A percentile compares a stretch with the other conserved stretches of the same genome.
These are phyloP conservation scores for Solanum pinnatisectum DNA, from an alignment of 257 asterid species.

Conservation along the genomic window DNA sequence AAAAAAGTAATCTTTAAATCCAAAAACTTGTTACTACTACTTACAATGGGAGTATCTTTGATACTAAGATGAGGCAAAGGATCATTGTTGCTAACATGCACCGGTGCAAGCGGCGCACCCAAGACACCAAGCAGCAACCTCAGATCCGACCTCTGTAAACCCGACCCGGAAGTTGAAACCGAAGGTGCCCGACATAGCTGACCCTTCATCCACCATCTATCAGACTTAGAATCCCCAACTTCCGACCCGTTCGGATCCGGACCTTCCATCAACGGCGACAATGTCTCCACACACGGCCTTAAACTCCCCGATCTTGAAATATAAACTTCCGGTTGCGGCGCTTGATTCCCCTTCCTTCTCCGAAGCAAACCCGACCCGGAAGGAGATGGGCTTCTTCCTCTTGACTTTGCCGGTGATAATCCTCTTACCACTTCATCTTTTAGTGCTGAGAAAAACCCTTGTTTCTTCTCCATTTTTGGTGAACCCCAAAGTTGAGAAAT, in stretches of 20 bases:
- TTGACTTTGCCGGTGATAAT: conserved; percentile 50
- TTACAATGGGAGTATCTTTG: conserved; percentile 24
- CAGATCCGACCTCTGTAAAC: conserved; percentile 59
- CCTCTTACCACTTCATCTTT: conserved; percentile 67
- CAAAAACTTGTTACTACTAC: not conserved
- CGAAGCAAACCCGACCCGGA: conserved; percentile 53
- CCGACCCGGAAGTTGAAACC: conserved; percentile 31
- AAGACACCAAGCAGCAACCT: conserved; percentile 69
- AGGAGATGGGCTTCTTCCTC: conserved; percentile 54
- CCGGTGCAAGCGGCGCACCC: conserved; percentile 80
- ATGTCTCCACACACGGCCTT: conserved; percentile 42
- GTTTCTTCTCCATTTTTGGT: conserved; percentile 47
- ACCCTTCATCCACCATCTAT: conserved; percentile 36
- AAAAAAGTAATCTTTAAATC: not conserved
- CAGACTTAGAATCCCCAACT: conserved; percentile 27
- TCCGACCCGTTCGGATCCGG: conserved; percentile 58
- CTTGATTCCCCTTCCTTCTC: conserved; percentile 30
- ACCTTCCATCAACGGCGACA: conserved; percentile 58
- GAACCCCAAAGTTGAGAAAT: not conserved
- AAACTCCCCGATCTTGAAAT: conserved; percentile 55
- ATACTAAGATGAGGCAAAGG: conserved; percentile 32
- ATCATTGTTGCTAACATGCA: conserved; percentile 58
- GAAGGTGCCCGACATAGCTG: conserved; percentile 46
- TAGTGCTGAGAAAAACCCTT: conserved; percentile 56
- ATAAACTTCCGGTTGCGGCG: conserved; percentile 38